These are phyloP conservation scores for Paramyrothecium roridum DNA, from an alignment of 2,329 filamentous ascomycete genomes.

Conservation along the genomic window DNA sequence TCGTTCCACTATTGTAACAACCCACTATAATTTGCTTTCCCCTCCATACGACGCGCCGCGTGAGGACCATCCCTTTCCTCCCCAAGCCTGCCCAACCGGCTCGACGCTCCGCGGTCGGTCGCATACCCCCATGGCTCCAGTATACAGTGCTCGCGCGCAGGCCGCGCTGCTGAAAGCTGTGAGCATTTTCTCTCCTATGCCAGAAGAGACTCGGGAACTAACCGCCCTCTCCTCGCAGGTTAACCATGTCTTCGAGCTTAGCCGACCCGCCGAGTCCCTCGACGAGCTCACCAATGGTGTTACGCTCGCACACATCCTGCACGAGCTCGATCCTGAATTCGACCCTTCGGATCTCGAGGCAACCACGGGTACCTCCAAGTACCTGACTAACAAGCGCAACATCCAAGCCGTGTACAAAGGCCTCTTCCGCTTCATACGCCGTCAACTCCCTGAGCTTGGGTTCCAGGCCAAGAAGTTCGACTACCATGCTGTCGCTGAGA, in stretches of 20 bases:
- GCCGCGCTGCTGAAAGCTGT: slow-evolving; percentile 56
- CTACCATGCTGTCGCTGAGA: slow-evolving; percentile 56
- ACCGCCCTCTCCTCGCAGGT: slow-evolving; percentile 16
- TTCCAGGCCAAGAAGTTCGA: slow-evolving; percentile 51
- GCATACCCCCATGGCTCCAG: slow-evolving; percentile 17
- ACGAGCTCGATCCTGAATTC: slow-evolving; percentile 56
- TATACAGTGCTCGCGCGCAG: slow-evolving; percentile 41
- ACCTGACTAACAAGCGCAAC: slow-evolving; percentile 47
- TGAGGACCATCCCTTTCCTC: not conserved
- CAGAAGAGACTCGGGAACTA: not conserved
- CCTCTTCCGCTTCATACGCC: slow-evolving; percentile 52
- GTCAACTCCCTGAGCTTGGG: slow-evolving; percentile 47
- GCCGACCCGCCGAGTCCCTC: slow-evolving; percentile 44
- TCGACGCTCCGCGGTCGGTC: not conserved
- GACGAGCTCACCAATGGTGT: slow-evolving; percentile 51
- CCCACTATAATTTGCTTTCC: not conserved
- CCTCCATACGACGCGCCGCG: not conserved
- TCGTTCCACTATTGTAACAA: not conserved
- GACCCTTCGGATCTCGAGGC: slow-evolving; percentile 51
- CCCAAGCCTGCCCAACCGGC: not conserved
- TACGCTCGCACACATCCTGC: slow-evolving; percentile 52
- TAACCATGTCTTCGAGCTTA: slow-evolving; percentile 39
- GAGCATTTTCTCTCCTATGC: slow-evolving; percentile 16
- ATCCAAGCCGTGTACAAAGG: slow-evolving; percentile 53
- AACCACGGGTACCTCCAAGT: slow-evolving; percentile 37